These are phyloP conservation scores for Aspergillus arachidicola DNA, from an alignment of 2,329 filamentous ascomycete species.

Conservation along the genomic window DNA sequence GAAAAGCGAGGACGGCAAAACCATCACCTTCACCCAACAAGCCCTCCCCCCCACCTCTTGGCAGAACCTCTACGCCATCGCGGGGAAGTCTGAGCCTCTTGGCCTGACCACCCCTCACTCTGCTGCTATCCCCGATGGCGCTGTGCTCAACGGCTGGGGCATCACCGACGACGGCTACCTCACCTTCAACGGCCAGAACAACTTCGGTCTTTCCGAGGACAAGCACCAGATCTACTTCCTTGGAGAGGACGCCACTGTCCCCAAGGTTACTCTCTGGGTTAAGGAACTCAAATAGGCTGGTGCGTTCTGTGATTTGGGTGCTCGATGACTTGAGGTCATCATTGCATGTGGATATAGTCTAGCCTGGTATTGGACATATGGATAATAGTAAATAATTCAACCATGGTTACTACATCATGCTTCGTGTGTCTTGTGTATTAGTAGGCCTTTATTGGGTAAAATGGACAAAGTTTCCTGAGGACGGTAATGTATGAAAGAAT, in stretches of 20 bases:
- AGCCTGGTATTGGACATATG: background rate
- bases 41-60: background rate
- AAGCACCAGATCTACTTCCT: constrained; percentile 5
- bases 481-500: too few species aligned
- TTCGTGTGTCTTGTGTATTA: background rate
- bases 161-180: constrained; percentile 9
- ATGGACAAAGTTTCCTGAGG: too few species aligned
- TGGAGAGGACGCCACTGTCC: background rate
- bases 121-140: background rate
- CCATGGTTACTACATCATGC: background rate
- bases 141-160: constrained; percentile 1
- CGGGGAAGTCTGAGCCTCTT: background rate
- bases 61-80: constrained; percentile 9
- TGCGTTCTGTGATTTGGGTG: background rate
- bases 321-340: background rate
- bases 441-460: background rate
- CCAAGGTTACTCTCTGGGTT: constrained; percentile 5
- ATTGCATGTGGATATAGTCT: background rate
- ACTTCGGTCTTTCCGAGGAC: background rate
- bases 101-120: constrained; percentile 9
- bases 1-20: background rate
- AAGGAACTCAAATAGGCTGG: background rate
- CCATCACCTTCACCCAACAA: constrained; percentile 4
- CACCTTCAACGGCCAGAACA: constrained; percentile 5
- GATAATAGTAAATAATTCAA: background rate